phyloP scores from a whole-genome alignment of 75 land plant species.

The Sequoia sempervirens region DNA sequence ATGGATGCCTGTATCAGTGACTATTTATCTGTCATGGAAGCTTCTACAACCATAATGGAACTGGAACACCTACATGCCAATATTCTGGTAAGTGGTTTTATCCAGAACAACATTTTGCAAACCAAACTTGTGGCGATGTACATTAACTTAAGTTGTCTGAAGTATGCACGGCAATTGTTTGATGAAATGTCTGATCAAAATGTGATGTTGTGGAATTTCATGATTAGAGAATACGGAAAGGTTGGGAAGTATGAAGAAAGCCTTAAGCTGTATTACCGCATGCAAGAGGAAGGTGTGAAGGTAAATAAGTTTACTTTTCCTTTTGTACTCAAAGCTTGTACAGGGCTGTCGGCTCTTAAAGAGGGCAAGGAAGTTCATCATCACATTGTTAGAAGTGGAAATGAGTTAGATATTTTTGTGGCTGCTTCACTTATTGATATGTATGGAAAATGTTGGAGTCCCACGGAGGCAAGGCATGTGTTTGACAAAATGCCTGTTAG shows the following conservation, averaged over 20 bases:
- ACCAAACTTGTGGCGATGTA: background rate
- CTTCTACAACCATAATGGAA: background rate
- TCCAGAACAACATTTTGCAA: background rate
- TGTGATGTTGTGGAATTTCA: conserved; percentile 11
- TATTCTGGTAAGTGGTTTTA: background rate
- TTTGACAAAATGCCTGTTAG: conserved; percentile 5
- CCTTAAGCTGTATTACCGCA: conserved; percentile 5
- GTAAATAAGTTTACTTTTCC: conserved; percentile 4
- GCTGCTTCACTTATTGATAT: conserved; percentile 11
- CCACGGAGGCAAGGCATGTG: conserved; percentile 1
- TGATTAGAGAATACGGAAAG: conserved; percentile 5
- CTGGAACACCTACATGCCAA: background rate
- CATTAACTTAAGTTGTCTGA: background rate
- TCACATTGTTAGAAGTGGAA: background rate
- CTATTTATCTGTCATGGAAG: background rate
- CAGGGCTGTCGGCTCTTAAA: background rate
- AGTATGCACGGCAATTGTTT: conserved; percentile 7
- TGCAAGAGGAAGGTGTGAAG: conserved; percentile 5
- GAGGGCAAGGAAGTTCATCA: background rate
- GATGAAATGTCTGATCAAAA: conserved; percentile 5
- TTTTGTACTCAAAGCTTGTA: conserved; percentile 6
- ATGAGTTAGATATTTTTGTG: conserved; percentile 2
- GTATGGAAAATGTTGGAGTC: conserved; percentile 14
- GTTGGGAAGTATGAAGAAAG: conserved; percentile 7
- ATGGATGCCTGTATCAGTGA: background rate